Evolutionary conservation across 768 basidiomycete species (phyloP).

Genomic region (Nidularia pulvinata): DNA sequence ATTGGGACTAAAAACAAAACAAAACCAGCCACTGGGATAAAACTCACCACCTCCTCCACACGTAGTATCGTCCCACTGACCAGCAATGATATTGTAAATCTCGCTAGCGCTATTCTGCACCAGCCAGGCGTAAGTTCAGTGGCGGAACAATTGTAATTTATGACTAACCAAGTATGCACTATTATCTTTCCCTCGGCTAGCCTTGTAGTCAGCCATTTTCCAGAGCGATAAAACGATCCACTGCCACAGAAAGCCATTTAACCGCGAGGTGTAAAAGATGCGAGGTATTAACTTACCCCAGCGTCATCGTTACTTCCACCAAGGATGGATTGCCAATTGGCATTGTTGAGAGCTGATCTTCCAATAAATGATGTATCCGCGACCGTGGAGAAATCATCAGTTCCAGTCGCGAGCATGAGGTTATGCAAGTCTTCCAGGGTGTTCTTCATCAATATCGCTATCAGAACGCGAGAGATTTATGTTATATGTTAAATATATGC

Average conservation of each 20-base stretch:
- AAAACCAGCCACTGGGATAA: background rate
- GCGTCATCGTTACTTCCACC: slow-evolving; percentile 55
- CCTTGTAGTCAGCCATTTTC: slow-evolving; percentile 58
- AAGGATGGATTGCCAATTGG: slow-evolving; percentile 42
- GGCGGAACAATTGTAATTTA: background rate
- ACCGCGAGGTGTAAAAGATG: background rate
- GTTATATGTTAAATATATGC: slow-evolving; percentile 5
- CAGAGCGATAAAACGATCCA: slow-evolving; percentile 58
- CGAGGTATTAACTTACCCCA: slow-evolving; percentile 26
- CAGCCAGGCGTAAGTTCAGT: background rate
- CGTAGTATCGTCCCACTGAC: slow-evolving; percentile 48
- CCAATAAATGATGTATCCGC: slow-evolving; percentile 48
- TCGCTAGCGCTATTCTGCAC: slow-evolving; percentile 41
- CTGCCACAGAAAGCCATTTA: slow-evolving; percentile 17
- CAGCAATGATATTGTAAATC: slow-evolving; percentile 52
- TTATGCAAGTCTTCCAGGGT: slow-evolving; percentile 58
- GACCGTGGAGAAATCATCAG: slow-evolving; percentile 34
- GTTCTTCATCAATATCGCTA: slow-evolving; percentile 30
- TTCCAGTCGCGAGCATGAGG: slow-evolving; percentile 50
- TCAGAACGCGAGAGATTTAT: background rate
- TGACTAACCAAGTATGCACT: slow-evolving; percentile 23
- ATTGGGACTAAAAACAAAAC: background rate
- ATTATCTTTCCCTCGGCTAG: slow-evolving; percentile 28
- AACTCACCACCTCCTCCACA: slow-evolving; percentile 44
- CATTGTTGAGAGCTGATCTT: slow-evolving; percentile 31